Percentiles rank a stretch among this genome's conserved stretches.
phyloP scores from a whole-genome alignment of 345 rosid species.

The Gossypium mustelinum region DNA sequence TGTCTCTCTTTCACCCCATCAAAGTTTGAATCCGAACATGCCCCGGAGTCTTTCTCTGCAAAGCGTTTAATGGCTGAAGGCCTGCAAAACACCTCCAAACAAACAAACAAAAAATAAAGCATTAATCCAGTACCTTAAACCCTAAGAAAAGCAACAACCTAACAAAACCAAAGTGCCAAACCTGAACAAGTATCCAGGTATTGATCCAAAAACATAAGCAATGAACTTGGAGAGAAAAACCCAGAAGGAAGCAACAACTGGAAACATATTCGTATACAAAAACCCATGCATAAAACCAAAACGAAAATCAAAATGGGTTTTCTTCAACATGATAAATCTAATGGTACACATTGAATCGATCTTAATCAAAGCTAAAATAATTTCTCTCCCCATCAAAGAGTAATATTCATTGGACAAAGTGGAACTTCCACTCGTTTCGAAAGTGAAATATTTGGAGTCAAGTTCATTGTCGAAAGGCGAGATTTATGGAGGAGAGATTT shows the following conservation, averaged over 20 bases:
- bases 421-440: conserved; percentile 34
- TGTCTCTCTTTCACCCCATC: conserved; percentile 10
- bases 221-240: conserved; percentile 45
- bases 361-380: background rate
- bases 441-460: conserved; percentile 31
- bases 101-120: background rate
- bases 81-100: conserved; percentile 18
- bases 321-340: conserved; percentile 31
- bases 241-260: conserved; percentile 38
- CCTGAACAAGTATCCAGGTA: conserved; percentile 39
- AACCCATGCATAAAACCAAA: conserved; percentile 25
- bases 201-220: conserved; percentile 31
- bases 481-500: conserved; percentile 16
- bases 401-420: conserved; percentile 15
- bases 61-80: conserved; percentile 14
- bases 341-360: conserved; percentile 16
- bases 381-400: conserved; percentile 2
- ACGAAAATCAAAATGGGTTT: conserved; percentile 31
- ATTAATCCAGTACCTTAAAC: background rate
- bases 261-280: conserved; percentile 34
- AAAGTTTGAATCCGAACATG: conserved; percentile 19
- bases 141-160: background rate
- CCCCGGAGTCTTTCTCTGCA: conserved; percentile 21
- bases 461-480: conserved; percentile 11
- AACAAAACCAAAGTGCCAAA: conserved; percentile 20